Evolutionary conservation across 2,329 filamentous ascomycete genomes (phyloP), one percentile per base, ranked within the genome.

Genomic region (Diplodia sapinea): DNA sequence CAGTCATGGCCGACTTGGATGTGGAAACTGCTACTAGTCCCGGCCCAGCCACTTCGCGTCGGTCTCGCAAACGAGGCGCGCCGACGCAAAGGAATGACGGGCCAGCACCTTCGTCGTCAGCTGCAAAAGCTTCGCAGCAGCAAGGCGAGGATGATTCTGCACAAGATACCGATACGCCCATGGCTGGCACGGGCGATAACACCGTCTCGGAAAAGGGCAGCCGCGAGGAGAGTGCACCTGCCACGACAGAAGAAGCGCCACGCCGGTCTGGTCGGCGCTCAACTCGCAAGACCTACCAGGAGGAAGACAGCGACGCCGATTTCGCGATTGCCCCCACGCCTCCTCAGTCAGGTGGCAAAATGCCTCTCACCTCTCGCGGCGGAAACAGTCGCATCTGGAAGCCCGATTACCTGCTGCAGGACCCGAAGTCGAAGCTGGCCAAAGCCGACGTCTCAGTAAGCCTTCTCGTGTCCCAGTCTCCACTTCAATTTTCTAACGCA

Each of bases 401-500:
- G 13, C 74, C 77, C 0, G 61, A 71, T 64, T 76, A 73, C 68
- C 72, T 77, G 26, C 76, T 76, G 4, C 76, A 76, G 36, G 73
- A 77, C 61, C 70, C 75, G 7, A 72, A 70, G 17, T 74, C 71
- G 23, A 74, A 74, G 13, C 70, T 79, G 3, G 72, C 65, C 7
- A 76, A 76, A 61, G 73, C 72, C 17, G 76, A 79, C 66, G 57
- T 79, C 52, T 76, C 75, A 61, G 73, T 72, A 71, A 56, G 70
- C 69, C n/a, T 29, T 13, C 5, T 33, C 12, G 13, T 15, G 2
- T 17, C 17, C n/a, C 17, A 4, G 12, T 15, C 43, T 9, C 17
- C 20, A 1, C 26, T 26, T 13, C 36, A 47, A 12, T 1, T n/a
- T 7, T 50, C 65, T 67, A 17, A 67, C 26, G 6, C n/a, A 1